Evolutionary conservation across 2,329 filamentous ascomycete species (phyloP).

Genomic region (Ustulina deusta): DNA sequence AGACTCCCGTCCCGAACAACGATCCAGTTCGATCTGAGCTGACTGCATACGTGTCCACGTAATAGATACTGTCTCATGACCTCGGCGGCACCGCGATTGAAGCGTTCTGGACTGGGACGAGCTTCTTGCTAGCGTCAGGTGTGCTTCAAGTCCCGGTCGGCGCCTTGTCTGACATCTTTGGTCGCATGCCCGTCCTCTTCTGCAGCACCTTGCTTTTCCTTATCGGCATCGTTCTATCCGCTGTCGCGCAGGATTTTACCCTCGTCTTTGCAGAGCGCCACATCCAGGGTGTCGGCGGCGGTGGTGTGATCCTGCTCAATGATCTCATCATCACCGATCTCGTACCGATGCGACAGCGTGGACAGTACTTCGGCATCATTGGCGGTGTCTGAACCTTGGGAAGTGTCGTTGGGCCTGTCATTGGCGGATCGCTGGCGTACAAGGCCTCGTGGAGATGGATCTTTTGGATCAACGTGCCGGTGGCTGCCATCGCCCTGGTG

Average conservation of each 20-base stretch:
- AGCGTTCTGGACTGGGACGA: neutral
- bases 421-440: neutral
- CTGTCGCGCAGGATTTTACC: too few species aligned
- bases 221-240: too few species aligned
- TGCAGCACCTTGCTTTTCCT: neutral
- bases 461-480: conserved; percentile 1
- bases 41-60: too few species aligned
- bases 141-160: too few species aligned
- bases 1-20: too few species aligned
- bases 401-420: neutral
- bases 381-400: neutral
- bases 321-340: neutral
- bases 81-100: neutral
- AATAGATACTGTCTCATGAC: too few species aligned
- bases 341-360: too few species aligned
- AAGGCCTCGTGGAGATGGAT: conserved; percentile 3
- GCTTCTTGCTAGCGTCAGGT: neutral
- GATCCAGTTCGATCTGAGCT: too few species aligned
- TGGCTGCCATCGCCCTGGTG: neutral
- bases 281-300: neutral
- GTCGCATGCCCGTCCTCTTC: neutral
- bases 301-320: neutral
- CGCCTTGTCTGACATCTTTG: too few species aligned
- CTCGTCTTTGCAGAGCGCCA: too few species aligned
- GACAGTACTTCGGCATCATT: neutral